Conservation (phyloP, 257 asterid species). For the Nyctanthes arbortristis region DNA sequence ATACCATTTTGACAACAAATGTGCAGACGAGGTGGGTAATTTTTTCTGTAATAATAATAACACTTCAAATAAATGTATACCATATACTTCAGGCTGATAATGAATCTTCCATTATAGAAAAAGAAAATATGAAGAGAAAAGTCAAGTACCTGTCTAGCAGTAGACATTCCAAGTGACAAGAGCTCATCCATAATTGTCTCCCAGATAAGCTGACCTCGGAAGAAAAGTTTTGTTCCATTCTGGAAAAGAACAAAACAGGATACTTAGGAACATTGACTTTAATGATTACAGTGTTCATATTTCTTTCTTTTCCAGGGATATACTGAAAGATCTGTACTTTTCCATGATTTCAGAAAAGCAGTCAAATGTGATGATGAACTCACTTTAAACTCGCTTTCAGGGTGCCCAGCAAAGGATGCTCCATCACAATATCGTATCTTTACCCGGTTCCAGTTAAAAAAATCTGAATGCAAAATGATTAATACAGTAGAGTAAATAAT, state of each 20-base stretch:
- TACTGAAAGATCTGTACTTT: constrained; percentile 19
- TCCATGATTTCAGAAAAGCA: constrained; percentile 12
- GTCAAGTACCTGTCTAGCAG: constrained; percentile 60
- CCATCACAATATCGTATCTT: constrained; percentile 93
- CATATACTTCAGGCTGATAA: constrained; percentile 4
- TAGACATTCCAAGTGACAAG: constrained; percentile 72
- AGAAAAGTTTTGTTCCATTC: constrained; percentile 72
- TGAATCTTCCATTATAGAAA: constrained; percentile 2
- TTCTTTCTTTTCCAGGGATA: constrained; percentile 17
- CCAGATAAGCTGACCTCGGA: constrained; percentile 95
- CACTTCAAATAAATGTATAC: constrained; percentile 10
- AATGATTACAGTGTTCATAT: constrained; percentile 13
- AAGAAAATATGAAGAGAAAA: constrained; percentile 18
- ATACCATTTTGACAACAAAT: constrained; percentile 1
- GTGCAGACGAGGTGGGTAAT: background rate
- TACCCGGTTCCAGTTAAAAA: constrained; percentile 89
- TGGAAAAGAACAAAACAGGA: constrained; percentile 35
- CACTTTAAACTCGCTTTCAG: constrained; percentile 70
- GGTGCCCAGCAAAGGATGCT: constrained; percentile 83
- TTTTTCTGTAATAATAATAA: background rate
- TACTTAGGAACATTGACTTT: constrained; percentile 21
- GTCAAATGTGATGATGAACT: constrained; percentile 32
- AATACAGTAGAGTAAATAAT: constrained; percentile 14
- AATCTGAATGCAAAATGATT: constrained; percentile 51
- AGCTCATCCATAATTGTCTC: constrained; percentile 73